These are phyloP conservation scores for Liriodendron chinense DNA, from an alignment of 164 flowering plant species.

Conservation along the genomic window DNA sequence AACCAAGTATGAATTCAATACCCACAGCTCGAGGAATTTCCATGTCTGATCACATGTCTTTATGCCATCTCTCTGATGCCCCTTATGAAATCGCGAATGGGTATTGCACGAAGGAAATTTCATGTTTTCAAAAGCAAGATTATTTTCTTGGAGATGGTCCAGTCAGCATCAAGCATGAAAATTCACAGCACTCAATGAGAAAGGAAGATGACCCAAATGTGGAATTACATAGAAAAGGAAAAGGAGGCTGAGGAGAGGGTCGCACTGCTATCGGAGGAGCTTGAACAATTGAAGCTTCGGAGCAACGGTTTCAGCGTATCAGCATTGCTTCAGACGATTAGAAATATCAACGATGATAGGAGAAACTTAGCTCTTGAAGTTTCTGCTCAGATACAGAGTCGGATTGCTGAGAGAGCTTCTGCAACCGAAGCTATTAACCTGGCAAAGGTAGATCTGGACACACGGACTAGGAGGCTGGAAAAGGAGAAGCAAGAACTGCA, in stretches of 20 bases:
- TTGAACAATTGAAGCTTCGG: slow-evolving; percentile 48
- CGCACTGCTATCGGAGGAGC: slow-evolving; percentile 48
- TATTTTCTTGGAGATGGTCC: slow-evolving; percentile 18
- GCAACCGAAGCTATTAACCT: slow-evolving; percentile 47
- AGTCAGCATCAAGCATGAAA: slow-evolving; percentile 8
- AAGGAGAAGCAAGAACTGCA: slow-evolving; percentile 80
- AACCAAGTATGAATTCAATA: slow-evolving; percentile 30
- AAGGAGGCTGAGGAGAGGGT: slow-evolving; percentile 71
- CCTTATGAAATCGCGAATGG: slow-evolving; percentile 22
- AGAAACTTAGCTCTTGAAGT: slow-evolving; percentile 68
- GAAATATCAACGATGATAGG: slow-evolving; percentile 51
- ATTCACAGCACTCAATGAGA: slow-evolving; percentile 11
- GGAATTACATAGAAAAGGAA: slow-evolving; percentile 42
- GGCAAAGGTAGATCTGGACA: slow-evolving; percentile 45
- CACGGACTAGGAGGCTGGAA: slow-evolving; percentile 50
- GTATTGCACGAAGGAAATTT: slow-evolving; percentile 22
- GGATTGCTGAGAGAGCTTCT: slow-evolving; percentile 54
- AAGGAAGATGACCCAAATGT: slow-evolving; percentile 38
- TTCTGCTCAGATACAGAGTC: slow-evolving; percentile 47
- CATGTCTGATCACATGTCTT: slow-evolving; percentile 6
- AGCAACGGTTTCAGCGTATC: slow-evolving; percentile 36
- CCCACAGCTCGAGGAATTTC: slow-evolving; percentile 12
- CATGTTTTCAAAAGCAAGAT: slow-evolving; percentile 19
- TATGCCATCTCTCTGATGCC: slow-evolving; percentile 15
- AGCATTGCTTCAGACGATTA: slow-evolving; percentile 44